Evolutionary conservation across 768 basidiomycete species (phyloP).

Genomic region (Tulasnella sp.): DNA sequence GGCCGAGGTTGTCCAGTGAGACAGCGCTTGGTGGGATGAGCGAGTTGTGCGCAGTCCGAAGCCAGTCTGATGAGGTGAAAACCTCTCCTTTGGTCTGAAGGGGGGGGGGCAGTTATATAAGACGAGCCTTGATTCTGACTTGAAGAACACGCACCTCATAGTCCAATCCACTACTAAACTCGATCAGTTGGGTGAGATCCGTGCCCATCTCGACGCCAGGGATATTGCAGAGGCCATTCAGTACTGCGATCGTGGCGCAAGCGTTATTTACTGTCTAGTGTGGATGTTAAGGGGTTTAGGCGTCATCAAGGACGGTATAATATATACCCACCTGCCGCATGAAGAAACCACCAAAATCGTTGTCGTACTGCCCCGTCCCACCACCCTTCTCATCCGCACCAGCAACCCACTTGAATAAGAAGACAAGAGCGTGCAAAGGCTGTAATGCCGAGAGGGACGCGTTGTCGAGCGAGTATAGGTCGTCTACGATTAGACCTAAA

Average conservation of each 20-base stretch:
- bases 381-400: constrained; percentile 22
- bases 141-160: constrained; percentile 37
- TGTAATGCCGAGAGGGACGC: constrained; percentile 60
- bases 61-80: constrained; percentile 70
- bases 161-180: constrained; percentile 79
- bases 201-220: constrained; percentile 50
- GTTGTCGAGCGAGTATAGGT: constrained; percentile 75
- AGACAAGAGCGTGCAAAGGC: constrained; percentile 84
- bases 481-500: constrained; percentile 61
- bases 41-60: constrained; percentile 80
- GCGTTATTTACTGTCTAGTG: constrained; percentile 82
- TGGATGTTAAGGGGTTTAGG: neutral
- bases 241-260: constrained; percentile 88
- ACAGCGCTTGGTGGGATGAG: constrained; percentile 85
- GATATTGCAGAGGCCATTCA: constrained; percentile 84
- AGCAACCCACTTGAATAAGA: constrained; percentile 92
- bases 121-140: neutral
- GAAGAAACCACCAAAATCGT: constrained; percentile 74
- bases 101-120: neutral
- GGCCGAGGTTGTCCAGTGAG: constrained; percentile 71
- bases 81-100: constrained; percentile 56
- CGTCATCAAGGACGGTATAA: neutral
- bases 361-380: constrained; percentile 25
- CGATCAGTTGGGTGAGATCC: constrained; percentile 60
- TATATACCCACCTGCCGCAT: constrained; percentile 49